Conservation (phyloP, 768 basidiomycete species). For the Auriscalpium vulgare region DNA sequence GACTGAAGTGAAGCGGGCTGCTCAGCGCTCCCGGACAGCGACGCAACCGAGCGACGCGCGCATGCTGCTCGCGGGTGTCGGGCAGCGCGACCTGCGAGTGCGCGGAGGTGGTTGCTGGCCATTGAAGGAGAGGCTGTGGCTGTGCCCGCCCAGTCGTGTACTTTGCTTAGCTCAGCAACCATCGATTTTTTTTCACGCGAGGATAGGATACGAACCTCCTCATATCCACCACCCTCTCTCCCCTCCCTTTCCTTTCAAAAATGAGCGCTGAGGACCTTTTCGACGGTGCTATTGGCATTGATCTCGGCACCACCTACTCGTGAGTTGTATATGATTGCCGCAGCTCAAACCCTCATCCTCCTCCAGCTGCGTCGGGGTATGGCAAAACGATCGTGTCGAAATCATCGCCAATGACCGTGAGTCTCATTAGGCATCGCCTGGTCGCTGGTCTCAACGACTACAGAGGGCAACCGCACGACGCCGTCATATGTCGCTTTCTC, state of each 20-base stretch:
- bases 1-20: slow-evolving; percentile 19
- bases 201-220: slow-evolving; percentile 1
- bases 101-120: not conserved
- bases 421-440: slow-evolving; percentile 23
- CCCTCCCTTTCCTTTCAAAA: slow-evolving; percentile 28
- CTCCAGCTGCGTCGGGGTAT: slow-evolving; percentile 91
- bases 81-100: not conserved
- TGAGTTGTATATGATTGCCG: slow-evolving; percentile 28
- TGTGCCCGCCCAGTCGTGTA: not conserved
- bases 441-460: slow-evolving; percentile 2
- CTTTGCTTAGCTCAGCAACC: not conserved
- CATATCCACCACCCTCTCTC: slow-evolving; percentile 23
- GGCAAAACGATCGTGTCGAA: slow-evolving; percentile 99
- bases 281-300: slow-evolving; percentile 96
- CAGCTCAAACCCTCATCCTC: slow-evolving; percentile 14
- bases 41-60: too few species aligned
- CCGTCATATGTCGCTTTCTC: slow-evolving; percentile 99
- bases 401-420: slow-evolving; percentile 96
- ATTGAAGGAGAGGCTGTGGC: not conserved
- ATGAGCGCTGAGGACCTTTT: slow-evolving; percentile 76
- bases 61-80: too few species aligned
- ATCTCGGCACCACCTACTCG: slow-evolving; percentile 97
- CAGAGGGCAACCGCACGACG: slow-evolving; percentile 98
- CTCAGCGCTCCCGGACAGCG: not conserved
- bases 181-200: not conserved